These are phyloP conservation scores for Rhytidiadelphus loreus DNA, from an alignment of 225 moss, liverwort and hornwort genomes.

Conservation along the genomic window DNA sequence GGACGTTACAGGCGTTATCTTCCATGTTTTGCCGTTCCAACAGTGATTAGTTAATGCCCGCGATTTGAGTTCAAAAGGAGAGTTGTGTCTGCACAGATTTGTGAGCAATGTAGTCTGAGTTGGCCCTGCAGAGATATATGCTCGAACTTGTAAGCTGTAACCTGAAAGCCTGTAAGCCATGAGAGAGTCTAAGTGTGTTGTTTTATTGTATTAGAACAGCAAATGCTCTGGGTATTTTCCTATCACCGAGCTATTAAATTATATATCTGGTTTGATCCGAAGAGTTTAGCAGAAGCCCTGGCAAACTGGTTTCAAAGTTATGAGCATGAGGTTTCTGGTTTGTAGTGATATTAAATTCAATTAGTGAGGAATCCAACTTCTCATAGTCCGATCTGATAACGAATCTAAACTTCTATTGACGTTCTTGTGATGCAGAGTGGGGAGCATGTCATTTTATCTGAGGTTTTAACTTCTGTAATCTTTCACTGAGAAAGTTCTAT, in stretches of 20 bases:
- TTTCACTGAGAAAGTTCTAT: neutral
- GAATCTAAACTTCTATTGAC: neutral
- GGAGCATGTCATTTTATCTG: neutral
- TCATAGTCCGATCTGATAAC: neutral
- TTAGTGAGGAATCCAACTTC: neutral
- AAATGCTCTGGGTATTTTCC: neutral
- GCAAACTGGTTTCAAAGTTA: neutral
- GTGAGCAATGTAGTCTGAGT: neutral
- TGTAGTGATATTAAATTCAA: neutral
- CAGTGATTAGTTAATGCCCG: neutral
- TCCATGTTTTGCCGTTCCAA: neutral
- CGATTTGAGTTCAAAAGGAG: neutral
- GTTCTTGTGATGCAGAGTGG: constrained; percentile 6
- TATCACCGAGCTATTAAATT: neutral
- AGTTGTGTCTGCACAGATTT: neutral
- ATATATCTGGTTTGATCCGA: neutral
- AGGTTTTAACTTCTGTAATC: neutral
- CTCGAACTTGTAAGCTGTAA: neutral
- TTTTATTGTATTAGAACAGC: neutral
- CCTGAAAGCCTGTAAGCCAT: neutral
- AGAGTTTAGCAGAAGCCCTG: neutral
- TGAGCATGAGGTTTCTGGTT: neutral
- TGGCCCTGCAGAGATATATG: neutral
- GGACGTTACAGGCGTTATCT: neutral
- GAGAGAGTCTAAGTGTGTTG: neutral